Percentiles rank a stretch among this genome's conserved stretches.
Evolutionary conservation across 2,329 filamentous ascomycete species (phyloP).

Genomic region (Epichloe typhina): DNA sequence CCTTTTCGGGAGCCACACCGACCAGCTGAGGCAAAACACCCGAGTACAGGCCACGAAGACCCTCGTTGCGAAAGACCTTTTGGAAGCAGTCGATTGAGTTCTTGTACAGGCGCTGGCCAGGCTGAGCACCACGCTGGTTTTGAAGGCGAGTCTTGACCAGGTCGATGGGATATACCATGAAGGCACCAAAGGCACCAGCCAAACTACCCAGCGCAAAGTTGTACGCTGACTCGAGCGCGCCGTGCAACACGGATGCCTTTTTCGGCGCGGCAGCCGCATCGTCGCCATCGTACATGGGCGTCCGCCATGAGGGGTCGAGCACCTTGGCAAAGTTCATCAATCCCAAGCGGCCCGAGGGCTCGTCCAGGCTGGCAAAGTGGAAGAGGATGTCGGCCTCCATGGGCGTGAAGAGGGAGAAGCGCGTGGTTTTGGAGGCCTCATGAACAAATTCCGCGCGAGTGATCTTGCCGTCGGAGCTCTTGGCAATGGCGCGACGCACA

Average conservation of each 20-base stretch:
- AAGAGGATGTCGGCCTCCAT: conserved; percentile 99
- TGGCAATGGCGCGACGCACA: conserved; percentile 70
- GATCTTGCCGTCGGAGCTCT: conserved; percentile 83
- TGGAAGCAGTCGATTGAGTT: conserved; percentile 92
- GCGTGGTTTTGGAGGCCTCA: conserved; percentile 78
- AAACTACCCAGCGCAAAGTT: conserved; percentile 83
- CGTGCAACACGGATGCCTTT: conserved; percentile 36
- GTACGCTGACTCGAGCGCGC: conserved; percentile 58
- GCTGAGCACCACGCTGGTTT: conserved; percentile 75
- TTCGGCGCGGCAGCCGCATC: conserved; percentile 23
- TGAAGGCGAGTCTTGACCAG: conserved; percentile 97
- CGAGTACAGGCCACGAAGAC: conserved; percentile 79
- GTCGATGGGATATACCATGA: conserved; percentile 99
- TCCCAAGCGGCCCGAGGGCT: conserved; percentile 72
- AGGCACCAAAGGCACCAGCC: conserved; percentile 92
- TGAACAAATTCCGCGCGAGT: conserved; percentile 89
- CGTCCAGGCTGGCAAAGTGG: conserved; percentile 90
- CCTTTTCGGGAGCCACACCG: conserved; percentile 97
- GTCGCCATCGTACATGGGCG: conserved; percentile 38
- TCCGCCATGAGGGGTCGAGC: conserved; percentile 83
- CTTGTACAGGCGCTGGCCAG: conserved; percentile 84
- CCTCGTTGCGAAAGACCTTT: conserved; percentile 90
- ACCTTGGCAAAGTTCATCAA: conserved; percentile 86
- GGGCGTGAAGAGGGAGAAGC: conserved; percentile 91
- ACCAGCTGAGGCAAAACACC: conserved; percentile 91